A percentile compares a stretch with the other conserved stretches of the same genome.
Evolutionary conservation across 768 basidiomycete genomes (phyloP).

Genomic region (Termitomyces sp.): DNA sequence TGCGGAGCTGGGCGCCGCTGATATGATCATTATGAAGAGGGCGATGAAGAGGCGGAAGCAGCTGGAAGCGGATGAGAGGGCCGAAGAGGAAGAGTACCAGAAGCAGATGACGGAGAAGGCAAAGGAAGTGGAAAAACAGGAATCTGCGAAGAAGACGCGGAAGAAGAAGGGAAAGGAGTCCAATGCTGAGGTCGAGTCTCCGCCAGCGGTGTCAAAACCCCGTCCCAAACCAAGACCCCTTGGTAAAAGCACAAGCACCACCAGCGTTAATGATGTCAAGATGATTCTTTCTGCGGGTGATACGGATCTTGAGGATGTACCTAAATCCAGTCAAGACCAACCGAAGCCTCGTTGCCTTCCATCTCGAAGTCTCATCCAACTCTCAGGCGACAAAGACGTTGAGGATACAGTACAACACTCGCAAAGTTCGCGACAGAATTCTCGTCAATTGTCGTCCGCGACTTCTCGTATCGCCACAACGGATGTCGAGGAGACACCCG

Average conservation of each 20-base stretch:
- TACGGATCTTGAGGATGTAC: neutral
- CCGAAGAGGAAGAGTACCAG: conserved; percentile 23
- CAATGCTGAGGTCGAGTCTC: neutral
- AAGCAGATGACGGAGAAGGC: conserved; percentile 12
- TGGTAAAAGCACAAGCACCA: conserved; percentile 17
- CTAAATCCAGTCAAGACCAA: neutral
- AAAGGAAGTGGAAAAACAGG: conserved; percentile 10
- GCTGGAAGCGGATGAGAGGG: conserved; percentile 39
- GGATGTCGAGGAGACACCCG: neutral
- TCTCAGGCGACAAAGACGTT: neutral
- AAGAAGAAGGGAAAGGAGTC: conserved; percentile 15
- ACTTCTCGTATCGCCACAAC: neutral
- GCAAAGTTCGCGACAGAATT: neutral
- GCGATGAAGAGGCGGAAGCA: conserved; percentile 50
- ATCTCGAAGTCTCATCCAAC: neutral
- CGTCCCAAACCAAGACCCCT: conserved; percentile 24
- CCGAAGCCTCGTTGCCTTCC: neutral
- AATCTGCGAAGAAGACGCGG: conserved; percentile 1
- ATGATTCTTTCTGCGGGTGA: neutral
- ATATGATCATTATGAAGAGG: conserved; percentile 51
- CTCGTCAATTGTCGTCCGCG: neutral
- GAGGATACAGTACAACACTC: neutral
- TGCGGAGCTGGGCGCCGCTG: conserved; percentile 41
- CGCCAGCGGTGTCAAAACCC: conserved; percentile 3
- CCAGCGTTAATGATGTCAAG: conserved; percentile 11